Base-by-base conservation (phyloP, 2,329 filamentous ascomycete species). In the Trichoderma koningii region DNA sequence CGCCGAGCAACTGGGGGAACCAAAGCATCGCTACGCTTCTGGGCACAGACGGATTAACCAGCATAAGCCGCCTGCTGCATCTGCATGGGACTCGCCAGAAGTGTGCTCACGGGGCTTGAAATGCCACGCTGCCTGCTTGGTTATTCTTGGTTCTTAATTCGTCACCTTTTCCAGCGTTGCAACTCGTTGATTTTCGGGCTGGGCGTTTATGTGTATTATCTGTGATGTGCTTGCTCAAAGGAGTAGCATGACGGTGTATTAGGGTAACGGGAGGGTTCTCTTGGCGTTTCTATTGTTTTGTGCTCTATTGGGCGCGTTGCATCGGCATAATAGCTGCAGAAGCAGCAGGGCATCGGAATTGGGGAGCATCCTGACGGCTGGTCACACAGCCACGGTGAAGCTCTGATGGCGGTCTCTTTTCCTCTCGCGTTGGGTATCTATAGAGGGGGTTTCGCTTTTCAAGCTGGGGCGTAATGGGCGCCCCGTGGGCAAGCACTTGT, bases 271-370 rank as follows among this genome's bases (percentile, higher is more conserved):
- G 38, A 26, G 41, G 50, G 28, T 63, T 38, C 3, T 38, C 19
- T 55, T 53, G 50, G 48, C 60, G 60, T 63, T 63, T 38, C 7
- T 38, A n/a, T 23, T 41, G 12, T 45, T 55, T 63, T 26, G 30
- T 63, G 60, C 41, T 53, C 3, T 55, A 55, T 63, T 63, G 50
- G 45, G 28, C 26, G 41, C 41, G 41, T 53, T 63, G 50, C 50
- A 63, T 63, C 53, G 48, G 26, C 60, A 47, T 63, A 26, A 45
- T 42, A 30, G 50, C 38, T 63, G 60, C 60, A 55, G 41, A 26
- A 45, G 38, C 48, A 63, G 60, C 60, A 63, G 26, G 59, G 50
- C 50, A 55, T 47, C 7, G 28, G 60, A 7, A 26, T 63, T 10
- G 7, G 50, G 60, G 50, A 63, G 50, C 60, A 63, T 63, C 19